Evolutionary conservation across 257 asterid genomes (phyloP).

Genomic region (Capsicum pubescens): DNA sequence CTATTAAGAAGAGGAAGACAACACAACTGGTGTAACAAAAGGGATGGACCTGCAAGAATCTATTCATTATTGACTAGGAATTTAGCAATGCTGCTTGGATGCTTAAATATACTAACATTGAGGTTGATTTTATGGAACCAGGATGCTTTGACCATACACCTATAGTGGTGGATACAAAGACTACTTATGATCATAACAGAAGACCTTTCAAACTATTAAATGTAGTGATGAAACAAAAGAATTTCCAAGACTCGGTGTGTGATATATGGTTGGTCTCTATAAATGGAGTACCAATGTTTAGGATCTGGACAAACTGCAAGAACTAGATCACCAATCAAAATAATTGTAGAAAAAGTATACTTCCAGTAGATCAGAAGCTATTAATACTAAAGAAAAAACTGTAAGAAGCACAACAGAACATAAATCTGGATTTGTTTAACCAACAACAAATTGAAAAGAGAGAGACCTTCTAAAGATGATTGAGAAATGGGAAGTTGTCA

Average conservation of each 20-base stretch:
- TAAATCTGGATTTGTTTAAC: rapidly evolving
- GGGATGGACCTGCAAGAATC: not conserved
- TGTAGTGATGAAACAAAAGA: not conserved
- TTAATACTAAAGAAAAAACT: rapidly evolving
- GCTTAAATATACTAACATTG: no score
- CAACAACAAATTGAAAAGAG: not conserved
- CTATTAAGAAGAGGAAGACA: not conserved
- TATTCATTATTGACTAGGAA: not conserved
- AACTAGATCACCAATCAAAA: not conserved
- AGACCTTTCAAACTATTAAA: not conserved
- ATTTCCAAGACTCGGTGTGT: no score
- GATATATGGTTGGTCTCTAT: no score
- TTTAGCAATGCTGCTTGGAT: not conserved
- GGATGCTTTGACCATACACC: not conserved
- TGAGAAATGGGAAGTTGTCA: not conserved
- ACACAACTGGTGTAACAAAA: no score
- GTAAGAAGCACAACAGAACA: rapidly evolving
- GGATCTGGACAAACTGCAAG: not conserved
- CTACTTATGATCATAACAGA: not conserved
- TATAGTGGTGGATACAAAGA: no score
- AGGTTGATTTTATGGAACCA: no score
- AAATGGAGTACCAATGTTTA: not conserved
- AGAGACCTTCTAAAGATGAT: rapidly evolving
- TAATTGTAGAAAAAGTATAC: not conserved
- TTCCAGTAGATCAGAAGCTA: no score